Evolutionary conservation across 805 yeast genomes (phyloP).

Genomic region (Kluyveromyces nonfermentans): DNA sequence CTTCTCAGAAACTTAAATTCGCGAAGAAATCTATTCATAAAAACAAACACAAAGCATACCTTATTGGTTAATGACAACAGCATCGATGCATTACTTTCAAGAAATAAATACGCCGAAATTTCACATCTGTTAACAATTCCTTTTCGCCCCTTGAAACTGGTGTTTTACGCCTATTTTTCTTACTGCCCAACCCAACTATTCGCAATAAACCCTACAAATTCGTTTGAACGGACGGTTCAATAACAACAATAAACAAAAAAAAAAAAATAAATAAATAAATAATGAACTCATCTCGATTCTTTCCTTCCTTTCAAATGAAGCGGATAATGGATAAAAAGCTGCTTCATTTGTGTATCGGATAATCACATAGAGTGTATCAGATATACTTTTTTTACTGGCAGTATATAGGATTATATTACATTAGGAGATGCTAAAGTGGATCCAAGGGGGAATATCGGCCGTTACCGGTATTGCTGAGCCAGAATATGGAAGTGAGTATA

Average conservation of each 20-base stretch:
- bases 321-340: background rate
- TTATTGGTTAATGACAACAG: too few species aligned
- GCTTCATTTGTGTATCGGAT: background rate
- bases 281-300: slow-evolving; percentile 1
- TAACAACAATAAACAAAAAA: slow-evolving; percentile 2
- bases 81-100: too few species aligned
- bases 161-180: background rate
- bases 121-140: too few species aligned
- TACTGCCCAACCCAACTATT: background rate
- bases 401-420: background rate
- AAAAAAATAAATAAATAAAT: background rate
- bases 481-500: slow-evolving; percentile 87
- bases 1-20: too few species aligned
- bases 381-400: background rate
- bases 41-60: too few species aligned
- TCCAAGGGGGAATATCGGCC: slow-evolving; percentile 79
- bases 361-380: background rate
- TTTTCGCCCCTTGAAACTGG: background rate
- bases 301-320: background rate
- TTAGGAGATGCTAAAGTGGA: slow-evolving; percentile 60
- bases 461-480: slow-evolving; percentile 98
- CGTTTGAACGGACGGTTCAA: slow-evolving; percentile 3
- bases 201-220: background rate
- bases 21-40: too few species aligned
- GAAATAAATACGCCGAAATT: too few species aligned